phyloP scores from a whole-genome alignment of 495 filamentous ascomycete genomes.

The Chaetomidium leptoderma region DNA sequence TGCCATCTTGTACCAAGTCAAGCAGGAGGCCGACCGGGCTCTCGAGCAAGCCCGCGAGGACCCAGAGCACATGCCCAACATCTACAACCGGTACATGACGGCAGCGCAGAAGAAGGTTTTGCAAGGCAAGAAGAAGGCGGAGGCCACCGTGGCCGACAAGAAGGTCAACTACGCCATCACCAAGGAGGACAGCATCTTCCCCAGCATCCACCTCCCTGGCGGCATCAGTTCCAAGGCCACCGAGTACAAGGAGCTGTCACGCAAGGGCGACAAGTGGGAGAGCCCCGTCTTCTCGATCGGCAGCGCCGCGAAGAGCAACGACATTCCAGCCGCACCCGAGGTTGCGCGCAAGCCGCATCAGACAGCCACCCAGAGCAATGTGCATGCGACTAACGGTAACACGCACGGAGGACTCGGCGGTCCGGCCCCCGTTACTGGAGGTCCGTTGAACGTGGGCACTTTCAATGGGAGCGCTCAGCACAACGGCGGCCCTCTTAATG shows the following conservation, averaged over 20 bases:
- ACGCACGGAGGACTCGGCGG: background rate
- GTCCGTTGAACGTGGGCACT: background rate
- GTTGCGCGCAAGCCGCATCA: conserved; percentile 62
- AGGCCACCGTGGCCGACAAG: conserved; percentile 60
- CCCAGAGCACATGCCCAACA: conserved; percentile 73
- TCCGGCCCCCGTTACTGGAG: too few species aligned
- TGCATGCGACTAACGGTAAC: background rate
- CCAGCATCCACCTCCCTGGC: conserved; percentile 78
- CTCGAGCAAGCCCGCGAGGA: conserved; percentile 61
- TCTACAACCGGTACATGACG: conserved; percentile 77
- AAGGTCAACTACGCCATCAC: conserved; percentile 86
- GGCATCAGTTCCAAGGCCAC: conserved; percentile 93
- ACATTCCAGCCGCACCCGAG: conserved; percentile 60
- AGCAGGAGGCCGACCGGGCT: conserved; percentile 75
- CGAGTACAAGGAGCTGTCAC: conserved; percentile 83
- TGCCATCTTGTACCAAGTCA: conserved; percentile 64
- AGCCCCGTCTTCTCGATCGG: conserved; percentile 91
- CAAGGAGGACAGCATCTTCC: conserved; percentile 86
- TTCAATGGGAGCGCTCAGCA: background rate
- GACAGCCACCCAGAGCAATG: background rate
- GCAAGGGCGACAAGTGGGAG: conserved; percentile 90
- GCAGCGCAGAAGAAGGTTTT: conserved; percentile 71
- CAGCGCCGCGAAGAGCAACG: conserved; percentile 62
- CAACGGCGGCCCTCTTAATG: background rate
- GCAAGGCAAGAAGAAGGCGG: conserved; percentile 67